Evolutionary conservation across 2,329 filamentous ascomycete species (phyloP).

Genomic region (Calonectria honghensis): DNA sequence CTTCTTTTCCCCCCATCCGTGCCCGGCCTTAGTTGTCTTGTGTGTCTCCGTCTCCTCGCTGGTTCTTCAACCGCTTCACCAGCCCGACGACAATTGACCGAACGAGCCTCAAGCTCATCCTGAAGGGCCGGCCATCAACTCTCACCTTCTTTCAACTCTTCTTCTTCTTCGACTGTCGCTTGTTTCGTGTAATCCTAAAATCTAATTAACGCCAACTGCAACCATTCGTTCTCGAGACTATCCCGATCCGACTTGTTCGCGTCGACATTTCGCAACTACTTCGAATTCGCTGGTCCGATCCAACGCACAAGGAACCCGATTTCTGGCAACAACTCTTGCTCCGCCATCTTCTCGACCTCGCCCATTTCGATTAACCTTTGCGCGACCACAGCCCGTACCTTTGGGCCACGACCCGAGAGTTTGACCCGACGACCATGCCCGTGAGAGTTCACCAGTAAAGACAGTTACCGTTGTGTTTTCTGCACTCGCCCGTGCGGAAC

Average conservation of each 20-base stretch:
- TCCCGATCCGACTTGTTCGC: slow-evolving; percentile 43
- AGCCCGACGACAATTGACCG: slow-evolving; percentile 52
- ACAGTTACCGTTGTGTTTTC: slow-evolving; percentile 36
- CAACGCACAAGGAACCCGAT: slow-evolving; percentile 49
- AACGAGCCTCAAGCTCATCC: slow-evolving; percentile 51
- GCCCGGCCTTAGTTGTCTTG: slow-evolving; percentile 49
- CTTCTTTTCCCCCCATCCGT: slow-evolving; percentile 49
- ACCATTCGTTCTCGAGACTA: slow-evolving; percentile 49
- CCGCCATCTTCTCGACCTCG: slow-evolving; percentile 50
- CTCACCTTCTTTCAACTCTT: slow-evolving; percentile 46
- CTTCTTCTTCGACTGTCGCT: slow-evolving; percentile 48
- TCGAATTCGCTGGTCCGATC: slow-evolving; percentile 47
- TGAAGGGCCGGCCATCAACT: slow-evolving; percentile 47
- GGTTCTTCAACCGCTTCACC: slow-evolving; percentile 49
- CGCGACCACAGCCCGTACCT: slow-evolving; percentile 39
- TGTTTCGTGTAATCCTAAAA: slow-evolving; percentile 52
- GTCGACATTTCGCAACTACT: slow-evolving; percentile 42
- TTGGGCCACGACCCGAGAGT: slow-evolving; percentile 38
- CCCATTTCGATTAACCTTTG: slow-evolving; percentile 16
- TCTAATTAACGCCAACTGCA: slow-evolving; percentile 53
- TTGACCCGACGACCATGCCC: slow-evolving; percentile 49
- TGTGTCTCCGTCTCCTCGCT: slow-evolving; percentile 46
- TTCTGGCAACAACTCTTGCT: slow-evolving; percentile 59
- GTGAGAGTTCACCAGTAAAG: slow-evolving; percentile 42
- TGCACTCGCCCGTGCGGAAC: slow-evolving; percentile 24